Conservation (phyloP, 352 stramenopile species). For the Phytophthora sansomeana region DNA sequence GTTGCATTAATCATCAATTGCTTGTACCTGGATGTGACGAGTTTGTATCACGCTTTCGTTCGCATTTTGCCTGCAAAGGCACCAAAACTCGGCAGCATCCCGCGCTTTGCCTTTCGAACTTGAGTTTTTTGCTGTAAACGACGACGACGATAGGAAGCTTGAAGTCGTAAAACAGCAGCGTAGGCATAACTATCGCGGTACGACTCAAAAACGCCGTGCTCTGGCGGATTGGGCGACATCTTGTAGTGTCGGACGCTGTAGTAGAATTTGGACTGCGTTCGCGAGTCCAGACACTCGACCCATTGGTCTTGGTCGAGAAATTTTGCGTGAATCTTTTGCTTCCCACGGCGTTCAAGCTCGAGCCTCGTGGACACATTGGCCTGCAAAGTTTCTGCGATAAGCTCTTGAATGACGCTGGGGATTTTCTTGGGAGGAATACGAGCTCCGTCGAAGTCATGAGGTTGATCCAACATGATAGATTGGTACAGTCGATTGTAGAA, state of each 20-base stretch:
- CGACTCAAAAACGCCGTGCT: constrained; percentile 56
- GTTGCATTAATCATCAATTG: constrained; percentile 1
- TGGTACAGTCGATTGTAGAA: constrained; percentile 75
- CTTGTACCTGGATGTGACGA: neutral
- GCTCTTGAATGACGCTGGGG: constrained; percentile 50
- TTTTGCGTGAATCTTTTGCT: constrained; percentile 46
- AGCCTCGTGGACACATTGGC: constrained; percentile 50
- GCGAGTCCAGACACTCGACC: constrained; percentile 65
- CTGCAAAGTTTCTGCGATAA: constrained; percentile 54
- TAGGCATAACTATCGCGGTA: constrained; percentile 63
- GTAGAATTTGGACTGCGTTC: constrained; percentile 60
- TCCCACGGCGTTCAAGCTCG: constrained; percentile 61
- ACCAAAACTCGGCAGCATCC: constrained; percentile 61
- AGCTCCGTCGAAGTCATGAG: constrained; percentile 65
- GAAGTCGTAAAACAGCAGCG: constrained; percentile 59
- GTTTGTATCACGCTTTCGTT: constrained; percentile 8
- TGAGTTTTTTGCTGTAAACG: constrained; percentile 55
- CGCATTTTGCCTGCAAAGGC: constrained; percentile 30
- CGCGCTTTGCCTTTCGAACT: constrained; percentile 57
- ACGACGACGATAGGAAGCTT: constrained; percentile 64
- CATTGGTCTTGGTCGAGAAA: constrained; percentile 72
- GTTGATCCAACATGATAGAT: constrained; percentile 46
- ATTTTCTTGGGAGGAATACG: constrained; percentile 42
- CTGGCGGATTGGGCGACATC: constrained; percentile 44
- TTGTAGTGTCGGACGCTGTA: constrained; percentile 72